Base-by-base conservation (phyloP, 495 filamentous ascomycete genomes). In the Penicillium egyptiacum region DNA sequence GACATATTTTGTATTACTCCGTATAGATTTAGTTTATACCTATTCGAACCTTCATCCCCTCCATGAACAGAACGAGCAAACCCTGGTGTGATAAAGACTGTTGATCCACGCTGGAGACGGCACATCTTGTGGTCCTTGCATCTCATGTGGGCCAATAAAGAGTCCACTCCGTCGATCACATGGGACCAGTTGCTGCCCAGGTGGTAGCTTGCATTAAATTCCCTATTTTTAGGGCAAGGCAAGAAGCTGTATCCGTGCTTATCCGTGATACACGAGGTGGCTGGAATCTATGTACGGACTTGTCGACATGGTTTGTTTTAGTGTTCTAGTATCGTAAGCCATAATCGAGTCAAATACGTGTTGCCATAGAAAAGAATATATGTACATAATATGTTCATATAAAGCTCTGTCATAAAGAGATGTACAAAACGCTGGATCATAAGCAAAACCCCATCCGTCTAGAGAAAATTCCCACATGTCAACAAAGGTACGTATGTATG, bases 391-490 rank as follows among this genome's bases (percentile, higher is more conserved):
- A 23, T 52, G 5, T 48, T 48, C 45, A 30, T 48, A 31, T 30
- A 48, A 31, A 11, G 17, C 17, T 28, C 19, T 48, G 26, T 28
- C 22, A 30, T 37, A 19, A 52, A 52, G 22, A 52, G 28, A 40
- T 52, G 22, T 52, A 52, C 49, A 52, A 28, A 52, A 19, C 20
- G 49, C 20, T 40, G 31, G 20, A 9, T 39, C 20, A 19, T 45
- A 35, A 45, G 25, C 28, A 37, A 50, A 39, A 51, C 9, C 22
- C 17, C 50, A 17, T 16, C 49, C 48, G 30, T 35, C 56, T 48
- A 55, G 53, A 12, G 16, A n/a, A n/a, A n/a, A 12, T 33, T 33
- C n/a, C 40, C 23, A 33, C 1, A 7, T 41, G n/a, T 52, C 35
- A 28, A 28, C 41, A 22, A 17, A 23, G 35, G 16, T 39, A 41